Percentiles rank a stretch among this genome's conserved stretches.
Evolutionary conservation across 345 rosid genomes (phyloP).

Genomic region (Brassica nigra): DNA sequence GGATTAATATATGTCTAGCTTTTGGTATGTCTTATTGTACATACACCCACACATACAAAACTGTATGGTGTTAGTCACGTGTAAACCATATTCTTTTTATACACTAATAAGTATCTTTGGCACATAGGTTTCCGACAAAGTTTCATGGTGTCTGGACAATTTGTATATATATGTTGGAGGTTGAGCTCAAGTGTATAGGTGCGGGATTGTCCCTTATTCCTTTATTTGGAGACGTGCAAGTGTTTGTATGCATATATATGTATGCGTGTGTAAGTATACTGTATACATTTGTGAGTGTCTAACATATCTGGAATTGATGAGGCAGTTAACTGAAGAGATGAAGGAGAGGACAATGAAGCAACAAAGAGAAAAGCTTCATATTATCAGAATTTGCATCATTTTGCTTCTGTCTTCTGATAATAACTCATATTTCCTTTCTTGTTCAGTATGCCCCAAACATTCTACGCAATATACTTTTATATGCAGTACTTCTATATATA

Average conservation of each 20-base stretch:
- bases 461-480: neutral
- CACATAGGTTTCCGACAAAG: slow-evolving; percentile 36
- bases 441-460: neutral
- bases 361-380: slow-evolving; percentile 60
- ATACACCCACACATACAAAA: slow-evolving; percentile 33
- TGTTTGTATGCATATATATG: slow-evolving; percentile 29
- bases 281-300: neutral
- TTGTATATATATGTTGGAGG: slow-evolving; percentile 31
- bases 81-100: slow-evolving; percentile 11
- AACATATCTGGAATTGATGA: slow-evolving; percentile 33
- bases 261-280: slow-evolving; percentile 22
- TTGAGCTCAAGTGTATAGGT: slow-evolving; percentile 22
- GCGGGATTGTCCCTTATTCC: slow-evolving; percentile 29
- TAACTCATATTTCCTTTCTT: slow-evolving; percentile 8
- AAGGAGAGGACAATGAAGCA: slow-evolving; percentile 61
- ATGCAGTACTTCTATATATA: neutral
- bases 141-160: slow-evolving; percentile 36
- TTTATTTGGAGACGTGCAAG: slow-evolving; percentile 32
- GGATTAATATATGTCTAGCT: neutral
- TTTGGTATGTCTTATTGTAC: slow-evolving; percentile 15
- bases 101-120: neutral
- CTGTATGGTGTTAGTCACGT: slow-evolving; percentile 19
- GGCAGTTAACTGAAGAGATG: slow-evolving; percentile 39
- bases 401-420: slow-evolving; percentile 69
- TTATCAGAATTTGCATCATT: slow-evolving; percentile 60